These are phyloP conservation scores for Blastocystis sp. DNA, from an alignment of 352 stramenopile genomes.

Conservation along the genomic window DNA sequence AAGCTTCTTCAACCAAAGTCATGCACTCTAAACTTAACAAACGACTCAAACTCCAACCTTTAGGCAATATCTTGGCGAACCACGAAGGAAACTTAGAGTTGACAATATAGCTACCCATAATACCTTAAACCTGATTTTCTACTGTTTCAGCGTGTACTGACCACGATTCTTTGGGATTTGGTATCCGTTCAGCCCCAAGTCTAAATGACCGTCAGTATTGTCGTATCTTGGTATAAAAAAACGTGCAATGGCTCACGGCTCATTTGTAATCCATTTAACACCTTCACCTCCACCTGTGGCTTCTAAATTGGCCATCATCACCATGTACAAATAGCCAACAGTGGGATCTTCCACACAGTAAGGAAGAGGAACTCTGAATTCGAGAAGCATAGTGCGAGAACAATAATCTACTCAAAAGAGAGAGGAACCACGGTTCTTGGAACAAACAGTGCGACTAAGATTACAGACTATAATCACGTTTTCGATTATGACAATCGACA, in stretches of 20 bases:
- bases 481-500: constrained; percentile 65
- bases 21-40: constrained; percentile 18
- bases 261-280: constrained; percentile 49
- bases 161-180: constrained; percentile 56
- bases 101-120: constrained; percentile 38
- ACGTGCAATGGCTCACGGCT: background rate
- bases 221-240: constrained; percentile 23
- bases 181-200: constrained; percentile 22
- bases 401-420: too few species aligned
- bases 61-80: background rate
- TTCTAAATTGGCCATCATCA: constrained; percentile 60
- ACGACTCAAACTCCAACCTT: background rate
- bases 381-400: constrained; percentile 48
- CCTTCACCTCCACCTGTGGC: constrained; percentile 48
- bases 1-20: constrained; percentile 60
- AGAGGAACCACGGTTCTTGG: too few species aligned
- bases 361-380: constrained; percentile 65
- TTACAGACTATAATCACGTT: constrained; percentile 32
- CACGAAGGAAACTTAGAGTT: constrained; percentile 34
- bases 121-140: background rate
- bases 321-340: constrained; percentile 62
- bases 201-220: constrained; percentile 41
- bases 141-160: constrained; percentile 66
- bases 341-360: constrained; percentile 61
- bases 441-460: background rate